phyloP scores from a whole-genome alignment of 768 basidiomycete genomes.

The Kwoniella dejecticola region DNA sequence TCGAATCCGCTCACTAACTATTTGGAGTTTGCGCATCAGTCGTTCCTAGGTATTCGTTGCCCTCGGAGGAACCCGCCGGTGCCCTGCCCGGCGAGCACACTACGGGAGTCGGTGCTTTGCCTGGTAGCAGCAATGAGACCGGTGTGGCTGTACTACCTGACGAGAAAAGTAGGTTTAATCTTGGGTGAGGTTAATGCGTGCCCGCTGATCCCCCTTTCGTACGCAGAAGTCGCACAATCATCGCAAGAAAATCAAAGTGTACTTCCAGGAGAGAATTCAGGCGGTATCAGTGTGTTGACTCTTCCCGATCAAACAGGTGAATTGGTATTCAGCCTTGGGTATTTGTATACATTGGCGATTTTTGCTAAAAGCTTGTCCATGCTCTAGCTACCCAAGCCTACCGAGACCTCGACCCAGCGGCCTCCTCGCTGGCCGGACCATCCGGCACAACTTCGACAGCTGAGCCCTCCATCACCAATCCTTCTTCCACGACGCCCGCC shows the following conservation, averaged over 20 bases:
- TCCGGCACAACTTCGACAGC: background rate
- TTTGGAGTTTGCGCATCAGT: background rate
- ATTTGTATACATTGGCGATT: too few species aligned
- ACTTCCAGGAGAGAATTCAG: conserved; percentile 31
- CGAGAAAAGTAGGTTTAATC: conserved; percentile 39
- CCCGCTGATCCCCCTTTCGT: too few species aligned
- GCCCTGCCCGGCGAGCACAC: conserved; percentile 40
- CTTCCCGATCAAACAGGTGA: conserved; percentile 21
- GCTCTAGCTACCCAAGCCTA: conserved; percentile 3
- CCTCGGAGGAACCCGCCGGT: conserved; percentile 41
- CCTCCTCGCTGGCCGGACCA: background rate
- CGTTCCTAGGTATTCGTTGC: conserved; percentile 32
- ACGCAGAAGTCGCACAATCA: conserved; percentile 9
- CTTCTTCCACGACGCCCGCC: too few species aligned
- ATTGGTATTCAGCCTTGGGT: too few species aligned
- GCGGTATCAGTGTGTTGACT: conserved; percentile 14
- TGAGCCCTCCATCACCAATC: too few species aligned
- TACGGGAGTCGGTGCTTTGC: conserved; percentile 43
- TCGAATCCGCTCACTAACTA: background rate
- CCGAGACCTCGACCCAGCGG: conserved; percentile 2
- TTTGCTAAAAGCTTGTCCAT: too few species aligned
- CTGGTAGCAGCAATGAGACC: conserved; percentile 33
- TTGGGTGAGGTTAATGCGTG: too few species aligned
- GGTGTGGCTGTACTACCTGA: conserved; percentile 49
- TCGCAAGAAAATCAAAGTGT: conserved; percentile 29